Evolutionary conservation across 371 early-diverging fungal genomes (phyloP).

Genomic region (Mucor velutinosus): DNA sequence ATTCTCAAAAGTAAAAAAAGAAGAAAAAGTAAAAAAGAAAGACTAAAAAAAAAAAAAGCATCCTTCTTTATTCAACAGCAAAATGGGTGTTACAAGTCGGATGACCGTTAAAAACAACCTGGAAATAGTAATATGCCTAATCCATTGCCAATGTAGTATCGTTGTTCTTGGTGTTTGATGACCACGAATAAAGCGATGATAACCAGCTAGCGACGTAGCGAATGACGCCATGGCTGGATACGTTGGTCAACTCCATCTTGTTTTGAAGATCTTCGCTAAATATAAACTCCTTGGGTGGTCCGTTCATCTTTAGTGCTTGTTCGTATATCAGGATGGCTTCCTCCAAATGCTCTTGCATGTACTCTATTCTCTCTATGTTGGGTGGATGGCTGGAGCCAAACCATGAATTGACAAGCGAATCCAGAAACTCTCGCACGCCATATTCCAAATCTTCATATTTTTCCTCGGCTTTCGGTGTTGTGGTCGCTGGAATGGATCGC

Average conservation of each 20-base stretch:
- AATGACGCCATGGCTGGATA: neutral
- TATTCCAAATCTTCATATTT: slow-evolving; percentile 23
- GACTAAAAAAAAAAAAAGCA: neutral
- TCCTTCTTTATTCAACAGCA: neutral
- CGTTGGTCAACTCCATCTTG: neutral
- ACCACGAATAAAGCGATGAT: slow-evolving; percentile 1
- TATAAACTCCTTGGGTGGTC: slow-evolving; percentile 26
- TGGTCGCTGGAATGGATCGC: neutral
- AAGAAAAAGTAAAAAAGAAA: neutral
- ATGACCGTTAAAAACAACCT: slow-evolving; percentile 6
- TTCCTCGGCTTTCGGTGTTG: slow-evolving; percentile 5
- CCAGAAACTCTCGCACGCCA: slow-evolving; percentile 28
- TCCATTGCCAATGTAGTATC: neutral
- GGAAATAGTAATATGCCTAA: neutral
- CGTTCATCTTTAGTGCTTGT: slow-evolving; percentile 41
- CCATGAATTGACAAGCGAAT: slow-evolving; percentile 35
- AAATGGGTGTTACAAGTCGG: slow-evolving; percentile 9
- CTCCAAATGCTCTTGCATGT: slow-evolving; percentile 48
- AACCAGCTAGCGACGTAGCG: neutral
- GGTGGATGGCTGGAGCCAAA: slow-evolving; percentile 57
- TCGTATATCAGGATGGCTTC: slow-evolving; percentile 40
- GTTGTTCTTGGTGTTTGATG: neutral
- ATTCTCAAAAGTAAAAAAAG: neutral
- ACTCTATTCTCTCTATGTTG: slow-evolving; percentile 41
- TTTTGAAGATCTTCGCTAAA: slow-evolving; percentile 5